phyloP scores from a whole-genome alignment of 2,329 filamentous ascomycete species.

The Colletotrichum siamense region DNA sequence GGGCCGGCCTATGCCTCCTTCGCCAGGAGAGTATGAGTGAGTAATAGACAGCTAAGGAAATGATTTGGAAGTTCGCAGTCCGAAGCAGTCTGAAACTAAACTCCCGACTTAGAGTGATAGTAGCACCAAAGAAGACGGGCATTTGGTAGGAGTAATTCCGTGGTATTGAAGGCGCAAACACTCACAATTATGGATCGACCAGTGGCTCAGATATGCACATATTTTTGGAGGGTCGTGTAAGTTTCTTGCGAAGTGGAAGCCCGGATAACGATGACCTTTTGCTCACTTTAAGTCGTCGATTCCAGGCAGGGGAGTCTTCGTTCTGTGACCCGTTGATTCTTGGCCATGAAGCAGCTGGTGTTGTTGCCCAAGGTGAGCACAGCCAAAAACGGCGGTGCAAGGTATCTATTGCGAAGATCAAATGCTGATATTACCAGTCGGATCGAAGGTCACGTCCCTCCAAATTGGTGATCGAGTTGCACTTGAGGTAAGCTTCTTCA shows the following conservation, averaged over 20 bases:
- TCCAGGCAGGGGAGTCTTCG: background rate
- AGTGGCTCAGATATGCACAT: background rate
- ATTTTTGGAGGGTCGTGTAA: background rate
- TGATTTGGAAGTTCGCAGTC: background rate
- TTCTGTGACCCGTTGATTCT: background rate
- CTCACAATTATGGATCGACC: background rate
- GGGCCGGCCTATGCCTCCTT: background rate
- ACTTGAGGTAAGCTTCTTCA: background rate
- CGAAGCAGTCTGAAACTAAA: background rate
- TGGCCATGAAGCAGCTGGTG: background rate
- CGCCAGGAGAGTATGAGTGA: background rate
- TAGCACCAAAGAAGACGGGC: background rate
- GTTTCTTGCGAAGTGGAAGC: background rate
- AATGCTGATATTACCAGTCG: background rate
- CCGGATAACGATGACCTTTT: background rate
- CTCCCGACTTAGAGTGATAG: background rate
- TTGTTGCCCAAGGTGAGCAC: background rate
- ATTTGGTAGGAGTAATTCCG: background rate
- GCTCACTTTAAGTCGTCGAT: background rate
- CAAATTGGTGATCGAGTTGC: background rate
- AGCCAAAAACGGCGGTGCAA: background rate
- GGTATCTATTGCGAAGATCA: background rate
- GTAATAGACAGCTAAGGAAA: background rate
- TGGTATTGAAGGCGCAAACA: background rate
- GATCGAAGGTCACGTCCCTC: background rate